These are phyloP conservation scores for Botryotinia calthae DNA, from an alignment of 2,329 filamentous ascomycete genomes.

Conservation along the genomic window DNA sequence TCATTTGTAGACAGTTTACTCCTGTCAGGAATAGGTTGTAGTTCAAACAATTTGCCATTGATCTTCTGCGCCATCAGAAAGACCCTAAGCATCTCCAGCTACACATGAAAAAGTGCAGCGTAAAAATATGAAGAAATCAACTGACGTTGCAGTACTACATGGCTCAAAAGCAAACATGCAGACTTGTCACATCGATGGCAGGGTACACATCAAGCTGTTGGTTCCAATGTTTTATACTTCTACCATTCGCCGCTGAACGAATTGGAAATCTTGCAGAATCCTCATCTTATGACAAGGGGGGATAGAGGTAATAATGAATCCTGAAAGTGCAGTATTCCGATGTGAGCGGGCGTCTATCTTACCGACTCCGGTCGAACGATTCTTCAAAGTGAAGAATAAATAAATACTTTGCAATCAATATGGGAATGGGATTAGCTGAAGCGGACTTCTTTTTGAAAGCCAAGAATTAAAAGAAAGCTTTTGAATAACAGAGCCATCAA, in stretches of 20 bases:
- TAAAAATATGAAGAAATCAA: background rate
- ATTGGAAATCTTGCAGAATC: background rate
- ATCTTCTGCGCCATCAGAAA: background rate
- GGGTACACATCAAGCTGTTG: background rate
- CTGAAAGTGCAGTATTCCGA: background rate
- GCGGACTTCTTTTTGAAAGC: background rate
- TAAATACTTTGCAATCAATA: background rate
- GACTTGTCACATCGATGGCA: background rate
- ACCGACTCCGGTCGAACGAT: background rate
- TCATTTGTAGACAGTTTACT: background rate
- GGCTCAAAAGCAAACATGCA: background rate
- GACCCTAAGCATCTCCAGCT: background rate
- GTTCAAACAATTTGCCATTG: background rate
- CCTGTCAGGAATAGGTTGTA: background rate
- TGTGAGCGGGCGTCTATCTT: background rate
- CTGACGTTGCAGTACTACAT: background rate
- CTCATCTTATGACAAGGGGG: background rate
- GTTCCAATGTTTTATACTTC: background rate
- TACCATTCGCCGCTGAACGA: conserved; percentile 11
- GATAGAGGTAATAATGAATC: background rate
- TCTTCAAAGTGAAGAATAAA: background rate
- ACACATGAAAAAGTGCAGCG: background rate
- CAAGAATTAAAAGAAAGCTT: background rate
- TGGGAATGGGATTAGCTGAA: background rate
- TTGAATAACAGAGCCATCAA: background rate